phyloP scores from a whole-genome alignment of 1,284 basidiomycete species.

The Cryptococcus maquisensis region DNA sequence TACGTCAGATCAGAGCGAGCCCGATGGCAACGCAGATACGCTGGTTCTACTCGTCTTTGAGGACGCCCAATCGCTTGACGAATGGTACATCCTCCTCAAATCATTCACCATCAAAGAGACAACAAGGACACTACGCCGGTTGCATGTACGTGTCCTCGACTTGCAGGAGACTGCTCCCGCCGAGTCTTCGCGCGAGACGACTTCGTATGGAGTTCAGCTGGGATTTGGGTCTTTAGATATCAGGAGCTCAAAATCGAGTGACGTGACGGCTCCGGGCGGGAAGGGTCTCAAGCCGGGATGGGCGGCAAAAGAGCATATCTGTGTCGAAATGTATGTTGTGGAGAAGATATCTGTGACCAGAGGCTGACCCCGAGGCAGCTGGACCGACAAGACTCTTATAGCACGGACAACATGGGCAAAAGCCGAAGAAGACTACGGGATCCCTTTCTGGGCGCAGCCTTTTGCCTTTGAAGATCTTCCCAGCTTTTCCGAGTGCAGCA shows the following conservation, averaged over 20 bases:
- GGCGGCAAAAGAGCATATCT: conserved; percentile 19
- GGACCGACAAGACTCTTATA: conserved; percentile 16
- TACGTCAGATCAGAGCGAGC: not conserved
- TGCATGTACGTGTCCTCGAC: conserved; percentile 25
- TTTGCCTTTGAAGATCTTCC: conserved; percentile 21
- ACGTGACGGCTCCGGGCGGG: not conserved
- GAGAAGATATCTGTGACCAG: not conserved
- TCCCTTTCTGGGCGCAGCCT: conserved; percentile 32
- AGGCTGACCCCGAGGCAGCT: conserved; percentile 5
- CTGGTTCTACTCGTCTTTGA: conserved; percentile 5
- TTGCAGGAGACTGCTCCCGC: conserved; percentile 14
- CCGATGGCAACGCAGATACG: not conserved
- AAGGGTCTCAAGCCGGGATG: conserved; percentile 16
- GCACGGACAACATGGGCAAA: conserved; percentile 26
- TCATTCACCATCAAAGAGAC: not conserved
- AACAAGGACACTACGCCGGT: conserved; percentile 15
- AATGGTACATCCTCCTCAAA: conserved; percentile 9
- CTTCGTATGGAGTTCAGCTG: not conserved
- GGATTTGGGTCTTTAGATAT: conserved; percentile 1
- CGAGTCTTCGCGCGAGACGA: not conserved
- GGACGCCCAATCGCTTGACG: not conserved
- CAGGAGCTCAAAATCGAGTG: conserved; percentile 4
- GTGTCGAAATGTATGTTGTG: conserved; percentile 23
- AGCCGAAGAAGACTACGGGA: conserved; percentile 12
- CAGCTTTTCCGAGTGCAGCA: conserved; percentile 21